These are phyloP conservation scores for Neopestalotiopsis clavispora DNA, from an alignment of 2,329 filamentous ascomycete species.

Conservation along the genomic window DNA sequence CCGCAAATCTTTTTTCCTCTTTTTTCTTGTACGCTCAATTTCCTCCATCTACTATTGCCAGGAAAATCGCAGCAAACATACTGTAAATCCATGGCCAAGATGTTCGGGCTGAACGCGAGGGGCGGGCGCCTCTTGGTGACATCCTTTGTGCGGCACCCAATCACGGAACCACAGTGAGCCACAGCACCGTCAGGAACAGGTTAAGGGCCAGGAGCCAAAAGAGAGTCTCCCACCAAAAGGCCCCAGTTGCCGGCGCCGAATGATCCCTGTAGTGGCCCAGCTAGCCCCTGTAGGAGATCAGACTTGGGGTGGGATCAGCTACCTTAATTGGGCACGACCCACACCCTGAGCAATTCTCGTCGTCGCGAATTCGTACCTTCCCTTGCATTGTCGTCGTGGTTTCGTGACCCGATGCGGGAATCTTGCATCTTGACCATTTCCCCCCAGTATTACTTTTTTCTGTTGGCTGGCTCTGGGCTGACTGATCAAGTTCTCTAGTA, in stretches of 20 bases:
- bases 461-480: neutral
- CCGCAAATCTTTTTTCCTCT: neutral
- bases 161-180: neutral
- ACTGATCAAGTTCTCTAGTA: neutral
- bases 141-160: neutral
- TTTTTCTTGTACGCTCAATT: neutral
- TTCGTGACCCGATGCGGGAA: neutral
- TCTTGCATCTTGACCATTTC: neutral
- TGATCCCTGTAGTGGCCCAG: neutral
- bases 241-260: neutral
- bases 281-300: no score
- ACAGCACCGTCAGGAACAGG: neutral
- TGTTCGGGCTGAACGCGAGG: neutral
- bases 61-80: neutral
- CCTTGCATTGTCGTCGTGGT: neutral
- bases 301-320: neutral
- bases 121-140: neutral
- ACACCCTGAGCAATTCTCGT: neutral
- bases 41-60: neutral
- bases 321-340: neutral
- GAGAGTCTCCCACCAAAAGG: neutral
- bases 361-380: neutral
- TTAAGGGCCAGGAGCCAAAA: neutral
- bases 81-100: neutral
- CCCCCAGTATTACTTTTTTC: neutral